These are phyloP conservation scores for Saccharomyces hybrid DNA, from an alignment of 1,139 yeast genomes.

Conservation along the genomic window DNA sequence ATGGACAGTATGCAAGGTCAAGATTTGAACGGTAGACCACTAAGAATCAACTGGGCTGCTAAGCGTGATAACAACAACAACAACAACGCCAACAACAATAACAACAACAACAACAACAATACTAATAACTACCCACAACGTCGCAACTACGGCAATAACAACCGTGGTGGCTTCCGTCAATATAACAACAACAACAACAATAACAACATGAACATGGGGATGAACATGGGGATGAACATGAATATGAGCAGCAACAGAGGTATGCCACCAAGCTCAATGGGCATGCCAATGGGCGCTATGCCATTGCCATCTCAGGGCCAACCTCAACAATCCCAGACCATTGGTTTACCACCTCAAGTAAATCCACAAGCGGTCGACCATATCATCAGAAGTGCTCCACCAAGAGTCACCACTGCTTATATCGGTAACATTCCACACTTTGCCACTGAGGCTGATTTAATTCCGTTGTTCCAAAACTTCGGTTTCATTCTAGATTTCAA, in stretches of 20 bases:
- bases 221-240: not conserved
- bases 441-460: conserved; percentile 63
- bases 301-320: conserved; percentile 9
- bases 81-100: conserved; percentile 18
- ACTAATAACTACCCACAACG: conserved; percentile 17
- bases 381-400: conserved; percentile 68
- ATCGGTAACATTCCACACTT: conserved; percentile 77
- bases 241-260: conserved; percentile 8
- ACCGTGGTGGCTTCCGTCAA: conserved; percentile 18
- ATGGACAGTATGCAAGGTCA: conserved; percentile 69
- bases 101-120: conserved; percentile 29
- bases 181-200: conserved; percentile 13
- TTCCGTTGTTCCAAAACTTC: conserved; percentile 70
- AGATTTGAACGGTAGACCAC: conserved; percentile 62
- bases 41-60: conserved; percentile 85
- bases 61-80: conserved; percentile 47
- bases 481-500: conserved; percentile 79
- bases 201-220: conserved; percentile 4
- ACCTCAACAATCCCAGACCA: conserved; percentile 16
- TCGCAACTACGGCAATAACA: conserved; percentile 19
- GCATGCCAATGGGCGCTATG: conserved; percentile 19
- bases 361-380: conserved; percentile 57
- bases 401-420: conserved; percentile 72
- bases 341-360: conserved; percentile 30
- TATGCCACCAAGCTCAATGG: conserved; percentile 21